Evolutionary conservation across 352 stramenopile species (phyloP).

Genomic region (Elongisporangium prolatum): DNA sequence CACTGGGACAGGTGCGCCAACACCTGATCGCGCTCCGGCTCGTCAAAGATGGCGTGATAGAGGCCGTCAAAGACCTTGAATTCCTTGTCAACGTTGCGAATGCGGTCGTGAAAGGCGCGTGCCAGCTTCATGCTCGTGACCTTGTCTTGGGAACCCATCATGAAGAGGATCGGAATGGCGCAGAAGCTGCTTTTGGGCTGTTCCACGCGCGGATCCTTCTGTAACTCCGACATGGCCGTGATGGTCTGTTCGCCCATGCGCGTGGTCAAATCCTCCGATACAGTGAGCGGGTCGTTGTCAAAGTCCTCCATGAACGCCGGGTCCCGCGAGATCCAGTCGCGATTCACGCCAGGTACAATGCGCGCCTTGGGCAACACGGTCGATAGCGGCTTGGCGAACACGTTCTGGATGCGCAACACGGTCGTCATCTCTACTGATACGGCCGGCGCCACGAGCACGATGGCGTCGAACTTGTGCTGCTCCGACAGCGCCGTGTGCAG

Average conservation of each 20-base stretch:
- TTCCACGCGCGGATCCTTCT: constrained; percentile 24
- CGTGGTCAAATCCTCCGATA: constrained; percentile 29
- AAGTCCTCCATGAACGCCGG: constrained; percentile 21
- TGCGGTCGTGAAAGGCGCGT: constrained; percentile 32
- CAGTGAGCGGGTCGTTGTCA: constrained; percentile 22
- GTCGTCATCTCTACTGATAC: constrained; percentile 18
- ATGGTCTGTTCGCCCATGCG: constrained; percentile 40
- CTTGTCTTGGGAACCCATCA: constrained; percentile 47
- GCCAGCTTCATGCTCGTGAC: constrained; percentile 43
- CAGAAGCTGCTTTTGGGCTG: constrained; percentile 24
- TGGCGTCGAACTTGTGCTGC: constrained; percentile 15
- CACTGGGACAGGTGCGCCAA: constrained; percentile 33
- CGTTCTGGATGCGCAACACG: constrained; percentile 11
- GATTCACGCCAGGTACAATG: constrained; percentile 24
- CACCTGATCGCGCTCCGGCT: constrained; percentile 52
- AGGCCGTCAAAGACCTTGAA: constrained; percentile 46
- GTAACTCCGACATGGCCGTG: constrained; percentile 27
- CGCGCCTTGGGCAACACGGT: constrained; percentile 14
- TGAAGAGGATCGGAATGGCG: constrained; percentile 12
- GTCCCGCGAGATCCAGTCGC: constrained; percentile 20
- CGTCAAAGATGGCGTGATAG: constrained; percentile 59
- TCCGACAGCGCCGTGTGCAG: constrained; percentile 24
- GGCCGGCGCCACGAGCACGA: constrained; percentile 20
- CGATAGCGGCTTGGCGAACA: constrained; percentile 16
- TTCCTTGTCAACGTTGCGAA: constrained; percentile 47